Conservation (phyloP, 495 filamentous ascomycete genomes). For the Umbilicaria muhlenbergii region DNA sequence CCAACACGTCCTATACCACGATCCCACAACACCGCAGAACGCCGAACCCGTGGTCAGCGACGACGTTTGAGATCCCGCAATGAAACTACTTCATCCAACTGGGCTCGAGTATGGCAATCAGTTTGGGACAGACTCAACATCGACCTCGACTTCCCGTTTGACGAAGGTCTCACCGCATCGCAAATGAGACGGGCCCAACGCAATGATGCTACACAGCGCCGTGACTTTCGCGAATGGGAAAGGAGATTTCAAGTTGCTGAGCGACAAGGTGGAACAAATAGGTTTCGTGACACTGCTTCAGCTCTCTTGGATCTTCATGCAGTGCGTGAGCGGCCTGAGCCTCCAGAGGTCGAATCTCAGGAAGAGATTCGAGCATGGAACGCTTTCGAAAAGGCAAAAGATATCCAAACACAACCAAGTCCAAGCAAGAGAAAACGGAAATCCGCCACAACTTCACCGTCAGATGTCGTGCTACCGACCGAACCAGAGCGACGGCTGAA, state of each 20-base stretch:
- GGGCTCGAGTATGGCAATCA: constrained; percentile 55
- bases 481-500: constrained; percentile 52
- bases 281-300: constrained; percentile 48
- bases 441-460: constrained; percentile 59
- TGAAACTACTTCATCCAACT: constrained; percentile 33
- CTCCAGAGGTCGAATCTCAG: constrained; percentile 48
- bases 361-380: constrained; percentile 83
- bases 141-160: constrained; percentile 81
- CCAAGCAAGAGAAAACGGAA: constrained; percentile 52
- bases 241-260: constrained; percentile 66
- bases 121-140: constrained; percentile 52
- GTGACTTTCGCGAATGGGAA: constrained; percentile 62
- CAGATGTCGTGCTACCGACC: constrained; percentile 34
- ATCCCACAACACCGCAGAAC: constrained; percentile 25
- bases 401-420: constrained; percentile 39
- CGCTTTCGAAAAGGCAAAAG: constrained; percentile 67
- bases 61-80: constrained; percentile 24
- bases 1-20: constrained; percentile 13
- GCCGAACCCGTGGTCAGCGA: constrained; percentile 36
- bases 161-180: constrained; percentile 42
- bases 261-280: constrained; percentile 49
- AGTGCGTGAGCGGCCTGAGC: constrained; percentile 26
- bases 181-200: constrained; percentile 34
- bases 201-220: constrained; percentile 41
- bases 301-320: constrained; percentile 31